A percentile compares a stretch with the other conserved stretches of the same genome.
Conservation (phyloP, 441 rosid species). For the Mallotus japonicus region DNA sequence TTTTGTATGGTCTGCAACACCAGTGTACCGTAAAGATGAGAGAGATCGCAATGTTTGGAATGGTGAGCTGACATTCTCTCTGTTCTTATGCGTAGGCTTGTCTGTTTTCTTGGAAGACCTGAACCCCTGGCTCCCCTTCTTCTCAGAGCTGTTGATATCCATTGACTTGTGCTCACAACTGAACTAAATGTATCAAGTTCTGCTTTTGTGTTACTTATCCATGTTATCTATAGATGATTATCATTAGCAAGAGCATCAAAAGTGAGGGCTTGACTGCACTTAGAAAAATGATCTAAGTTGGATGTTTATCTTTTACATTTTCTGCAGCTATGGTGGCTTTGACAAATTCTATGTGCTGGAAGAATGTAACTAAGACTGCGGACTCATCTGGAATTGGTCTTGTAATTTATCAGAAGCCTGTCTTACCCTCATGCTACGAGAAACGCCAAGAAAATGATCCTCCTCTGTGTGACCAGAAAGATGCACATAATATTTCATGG, state of each 20-base stretch:
- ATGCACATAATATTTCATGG: conserved; percentile 54
- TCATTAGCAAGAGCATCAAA: neutral
- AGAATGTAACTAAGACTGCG: conserved; percentile 53
- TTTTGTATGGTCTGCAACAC: conserved; percentile 94
- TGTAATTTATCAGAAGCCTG: conserved; percentile 79
- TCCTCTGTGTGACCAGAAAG: conserved; percentile 56
- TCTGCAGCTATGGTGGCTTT: conserved; percentile 70
- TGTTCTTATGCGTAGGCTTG: neutral
- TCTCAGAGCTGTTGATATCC: neutral
- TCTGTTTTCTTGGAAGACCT: neutral
- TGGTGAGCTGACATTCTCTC: conserved; percentile 22
- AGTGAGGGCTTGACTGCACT: neutral
- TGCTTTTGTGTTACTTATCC: neutral
- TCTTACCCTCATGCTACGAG: conserved; percentile 60
- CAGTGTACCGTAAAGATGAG: conserved; percentile 66
- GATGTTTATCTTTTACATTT: conserved; percentile 15
- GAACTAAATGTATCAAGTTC: neutral
- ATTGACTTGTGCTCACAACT: neutral
- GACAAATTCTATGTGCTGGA: conserved; percentile 83
- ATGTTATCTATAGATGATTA: neutral
- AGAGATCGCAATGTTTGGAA: conserved; percentile 69
- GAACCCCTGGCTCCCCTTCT: neutral
- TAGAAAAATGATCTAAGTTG: conserved; percentile 1
- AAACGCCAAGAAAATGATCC: conserved; percentile 46
- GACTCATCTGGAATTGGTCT: conserved; percentile 70